phyloP scores from a whole-genome alignment of 129 eudicot species.

The Flaveria sonorensis region DNA sequence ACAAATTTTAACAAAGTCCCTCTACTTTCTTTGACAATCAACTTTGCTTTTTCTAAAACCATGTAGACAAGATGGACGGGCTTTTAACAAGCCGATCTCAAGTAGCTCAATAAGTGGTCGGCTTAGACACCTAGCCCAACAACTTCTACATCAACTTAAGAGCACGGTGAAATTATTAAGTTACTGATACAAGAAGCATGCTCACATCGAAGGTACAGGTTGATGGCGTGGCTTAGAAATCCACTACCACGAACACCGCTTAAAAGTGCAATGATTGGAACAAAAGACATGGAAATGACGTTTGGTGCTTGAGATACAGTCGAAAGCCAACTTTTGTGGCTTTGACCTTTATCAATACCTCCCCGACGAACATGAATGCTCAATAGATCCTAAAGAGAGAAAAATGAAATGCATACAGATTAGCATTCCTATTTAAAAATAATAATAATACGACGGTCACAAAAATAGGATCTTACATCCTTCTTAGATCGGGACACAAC shows the following conservation, averaged over 20 bases:
- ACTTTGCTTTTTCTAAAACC: too few species aligned
- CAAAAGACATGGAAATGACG: slow-evolving; percentile 88
- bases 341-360: slow-evolving; percentile 80
- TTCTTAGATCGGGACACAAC: slow-evolving; percentile 68
- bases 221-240: slow-evolving; percentile 88
- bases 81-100: not conserved
- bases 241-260: slow-evolving; percentile 93
- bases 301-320: slow-evolving; percentile 84
- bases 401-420: slow-evolving; percentile 13
- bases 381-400: slow-evolving; percentile 62
- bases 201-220: slow-evolving; percentile 94
- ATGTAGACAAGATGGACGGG: not conserved
- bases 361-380: slow-evolving; percentile 86
- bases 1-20: not conserved
- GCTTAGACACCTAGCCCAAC: not conserved
- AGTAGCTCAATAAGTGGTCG: not conserved
- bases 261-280: slow-evolving; percentile 86
- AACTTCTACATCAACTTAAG: not conserved
- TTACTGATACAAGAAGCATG: not conserved
- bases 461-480: slow-evolving; percentile 54
- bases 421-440: slow-evolving; percentile 8
- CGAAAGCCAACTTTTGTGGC: slow-evolving; percentile 91
- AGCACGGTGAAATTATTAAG: not conserved
- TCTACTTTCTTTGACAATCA: too few species aligned
- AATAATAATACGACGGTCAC: not conserved